Evolutionary conservation across 192 early-diverging fungal genomes (phyloP), one percentile per base, ranked within the genome.

Genomic region (Coemansia sp.): DNA sequence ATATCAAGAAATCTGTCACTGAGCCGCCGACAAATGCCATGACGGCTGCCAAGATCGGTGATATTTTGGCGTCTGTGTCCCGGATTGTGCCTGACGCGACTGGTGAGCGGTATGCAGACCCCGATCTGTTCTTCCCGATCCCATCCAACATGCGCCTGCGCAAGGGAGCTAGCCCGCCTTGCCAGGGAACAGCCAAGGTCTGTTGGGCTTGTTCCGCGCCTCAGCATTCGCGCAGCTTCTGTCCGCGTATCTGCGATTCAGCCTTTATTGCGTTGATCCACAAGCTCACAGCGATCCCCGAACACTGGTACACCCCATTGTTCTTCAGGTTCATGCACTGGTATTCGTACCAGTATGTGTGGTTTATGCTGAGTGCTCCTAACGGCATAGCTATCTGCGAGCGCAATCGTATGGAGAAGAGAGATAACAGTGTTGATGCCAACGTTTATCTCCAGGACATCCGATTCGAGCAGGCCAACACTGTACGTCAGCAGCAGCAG

Each of bases 341-440:
- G 75, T 78, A 78, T 50, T 53, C 59, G 9, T 25, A 59, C 17
- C 75, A 78, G 62, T 68, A 72, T 14, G 27, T 72, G n/a, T 78
- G 75, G 75, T 78, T 65, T 65, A 65, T 72, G 13, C 47, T 67
- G 7, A 37, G 36, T 3, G 52, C 64, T 19, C 62, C 65, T 9
- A 36, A 52, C 4, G 65, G 65, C 2, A 47, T n/a, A 10, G 6
- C 0, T 0, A 42, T 68, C 42, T 47, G 60, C n/a, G 44, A 15
- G 22, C 15, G 6, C 1, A 66, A 63, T 27, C 23, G 10, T 3
- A 6, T 15, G 5, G 20, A 1, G 15, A 19, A 22, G 25, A 33
- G n/a, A 14, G 25, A 31, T 0, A 54, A 58, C 22, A 13, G 15
- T 30, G 17, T 31, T 5, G 17, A 54, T 19, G 52, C 9, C 6